These are phyloP conservation scores for Cordyceps pruinosa DNA, from an alignment of 2,329 filamentous ascomycete genomes.

Conservation along the genomic window DNA sequence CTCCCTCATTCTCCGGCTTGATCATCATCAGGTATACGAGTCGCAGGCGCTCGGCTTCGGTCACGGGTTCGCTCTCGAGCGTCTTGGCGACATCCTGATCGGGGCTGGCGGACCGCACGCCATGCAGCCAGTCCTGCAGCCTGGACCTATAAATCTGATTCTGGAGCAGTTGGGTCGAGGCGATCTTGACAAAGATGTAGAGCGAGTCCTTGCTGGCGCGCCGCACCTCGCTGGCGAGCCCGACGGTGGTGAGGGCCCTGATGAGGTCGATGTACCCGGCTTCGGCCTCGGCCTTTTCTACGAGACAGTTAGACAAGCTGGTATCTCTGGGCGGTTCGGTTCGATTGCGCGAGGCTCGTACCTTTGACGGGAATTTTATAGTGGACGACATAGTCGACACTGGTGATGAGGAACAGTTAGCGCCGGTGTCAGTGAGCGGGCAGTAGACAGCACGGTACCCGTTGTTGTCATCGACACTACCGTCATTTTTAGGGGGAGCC, in stretches of 20 bases:
- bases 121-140: conserved; percentile 89
- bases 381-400: conserved; percentile 83
- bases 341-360: conserved; percentile 29
- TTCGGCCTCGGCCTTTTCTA: conserved; percentile 63
- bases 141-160: conserved; percentile 80
- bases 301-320: conserved; percentile 1
- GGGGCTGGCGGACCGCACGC: conserved; percentile 72
- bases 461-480: conserved; percentile 11
- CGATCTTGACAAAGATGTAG: conserved; percentile 75
- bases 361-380: conserved; percentile 66
- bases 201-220: conserved; percentile 68
- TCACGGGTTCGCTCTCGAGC: conserved; percentile 68
- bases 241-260: conserved; percentile 65
- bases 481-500: conserved; percentile 3
- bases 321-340: background rate
- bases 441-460: background rate
- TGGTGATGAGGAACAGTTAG: conserved; percentile 20
- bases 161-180: conserved; percentile 65
- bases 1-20: conserved; percentile 64
- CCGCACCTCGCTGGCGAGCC: conserved; percentile 83
- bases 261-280: conserved; percentile 73
- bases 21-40: conserved; percentile 83
- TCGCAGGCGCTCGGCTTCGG: conserved; percentile 80
- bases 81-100: conserved; percentile 62
- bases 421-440: background rate